phyloP scores from a whole-genome alignment of 352 stramenopile genomes.

The Chrysophaeum taylorii region DNA sequence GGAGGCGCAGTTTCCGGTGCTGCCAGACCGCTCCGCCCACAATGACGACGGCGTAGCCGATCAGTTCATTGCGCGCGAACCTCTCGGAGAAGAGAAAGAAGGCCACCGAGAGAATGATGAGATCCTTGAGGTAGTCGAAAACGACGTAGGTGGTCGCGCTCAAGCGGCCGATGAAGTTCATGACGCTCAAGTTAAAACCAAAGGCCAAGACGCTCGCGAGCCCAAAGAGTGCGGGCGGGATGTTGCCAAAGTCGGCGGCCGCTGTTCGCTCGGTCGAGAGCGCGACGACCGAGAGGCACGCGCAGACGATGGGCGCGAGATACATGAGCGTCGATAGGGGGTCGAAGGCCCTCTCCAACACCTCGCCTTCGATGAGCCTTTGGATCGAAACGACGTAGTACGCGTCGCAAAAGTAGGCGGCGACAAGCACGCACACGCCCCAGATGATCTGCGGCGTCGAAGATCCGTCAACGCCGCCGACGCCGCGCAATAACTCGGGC shows the following conservation, averaged over 20 bases:
- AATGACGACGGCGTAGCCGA: background rate
- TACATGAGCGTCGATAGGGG: background rate
- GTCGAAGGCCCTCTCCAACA: background rate
- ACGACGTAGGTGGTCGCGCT: background rate
- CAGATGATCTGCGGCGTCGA: background rate
- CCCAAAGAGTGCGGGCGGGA: background rate
- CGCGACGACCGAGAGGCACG: background rate
- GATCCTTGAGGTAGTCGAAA: background rate
- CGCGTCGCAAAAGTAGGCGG: background rate
- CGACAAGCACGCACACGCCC: background rate
- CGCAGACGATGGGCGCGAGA: background rate
- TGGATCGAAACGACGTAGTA: background rate
- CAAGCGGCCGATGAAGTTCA: background rate
- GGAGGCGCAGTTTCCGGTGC: no score
- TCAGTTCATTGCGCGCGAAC: no score
- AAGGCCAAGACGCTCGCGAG: background rate
- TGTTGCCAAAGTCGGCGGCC: background rate
- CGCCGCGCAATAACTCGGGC: background rate
- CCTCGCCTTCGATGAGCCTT: no score
- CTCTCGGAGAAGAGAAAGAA: background rate
- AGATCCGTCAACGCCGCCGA: background rate
- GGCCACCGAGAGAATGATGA: background rate
- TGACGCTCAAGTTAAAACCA: background rate
- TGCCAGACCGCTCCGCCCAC: background rate
- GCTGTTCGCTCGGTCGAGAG: background rate